phyloP scores from a whole-genome alignment of 2,329 filamentous ascomycete species.

The Ophiostoma triangulosporum region DNA sequence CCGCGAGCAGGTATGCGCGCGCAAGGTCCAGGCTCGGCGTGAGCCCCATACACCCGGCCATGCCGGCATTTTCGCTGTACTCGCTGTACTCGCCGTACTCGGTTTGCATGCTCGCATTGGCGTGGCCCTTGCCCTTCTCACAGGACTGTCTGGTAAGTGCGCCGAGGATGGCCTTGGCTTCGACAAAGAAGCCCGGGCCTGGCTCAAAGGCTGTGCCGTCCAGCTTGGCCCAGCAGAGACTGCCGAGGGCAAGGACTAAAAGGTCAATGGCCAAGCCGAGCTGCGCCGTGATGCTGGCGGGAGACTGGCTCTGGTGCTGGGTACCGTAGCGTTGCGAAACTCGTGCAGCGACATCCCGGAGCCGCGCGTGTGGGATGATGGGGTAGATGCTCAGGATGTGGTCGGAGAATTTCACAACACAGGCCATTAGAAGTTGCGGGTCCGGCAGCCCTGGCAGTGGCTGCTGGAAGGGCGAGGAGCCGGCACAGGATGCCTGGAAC shows the following conservation, averaged over 20 bases:
- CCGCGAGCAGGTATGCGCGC: constrained; percentile 12
- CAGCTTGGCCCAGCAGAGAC: constrained; percentile 9
- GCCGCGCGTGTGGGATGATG: constrained; percentile 3
- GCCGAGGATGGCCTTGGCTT: background rate
- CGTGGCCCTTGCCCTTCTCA: background rate
- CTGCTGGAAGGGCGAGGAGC: background rate
- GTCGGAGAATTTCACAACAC: constrained; percentile 1
- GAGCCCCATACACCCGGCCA: background rate
- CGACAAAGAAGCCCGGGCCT: constrained; percentile 5
- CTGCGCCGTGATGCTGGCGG: background rate
- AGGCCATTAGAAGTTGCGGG: background rate
- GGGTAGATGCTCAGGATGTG: constrained; percentile 11
- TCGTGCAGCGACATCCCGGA: background rate
- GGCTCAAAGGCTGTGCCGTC: constrained; percentile 4
- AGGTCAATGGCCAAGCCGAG: constrained; percentile 7
- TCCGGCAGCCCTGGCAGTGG: background rate
- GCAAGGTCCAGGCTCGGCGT: constrained; percentile 9
- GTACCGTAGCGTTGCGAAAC: background rate
- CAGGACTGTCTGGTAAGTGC: background rate
- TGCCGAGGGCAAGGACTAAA: constrained; percentile 12
- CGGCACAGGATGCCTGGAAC: background rate
- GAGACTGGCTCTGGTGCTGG: background rate
- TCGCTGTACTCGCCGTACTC: background rate
- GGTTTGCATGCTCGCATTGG: background rate
- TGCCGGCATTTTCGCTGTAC: background rate